phyloP scores from a whole-genome alignment of 2,329 filamentous ascomycete genomes.

The Penicillium sp. region DNA sequence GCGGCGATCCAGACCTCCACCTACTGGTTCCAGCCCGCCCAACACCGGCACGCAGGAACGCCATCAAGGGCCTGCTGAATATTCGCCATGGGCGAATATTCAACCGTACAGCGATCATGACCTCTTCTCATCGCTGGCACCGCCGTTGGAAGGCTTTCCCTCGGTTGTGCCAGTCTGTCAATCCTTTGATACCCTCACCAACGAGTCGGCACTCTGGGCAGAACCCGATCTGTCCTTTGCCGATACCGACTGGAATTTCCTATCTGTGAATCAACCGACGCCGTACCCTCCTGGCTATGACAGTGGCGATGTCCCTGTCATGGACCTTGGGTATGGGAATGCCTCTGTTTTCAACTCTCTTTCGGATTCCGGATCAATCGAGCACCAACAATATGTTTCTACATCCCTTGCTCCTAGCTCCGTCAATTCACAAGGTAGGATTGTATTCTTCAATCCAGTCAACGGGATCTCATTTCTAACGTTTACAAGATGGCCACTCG shows the following conservation, averaged over 20 bases:
- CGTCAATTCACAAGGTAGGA: slow-evolving; percentile 21
- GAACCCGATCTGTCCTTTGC: slow-evolving; percentile 19
- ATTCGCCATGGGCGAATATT: slow-evolving; percentile 15
- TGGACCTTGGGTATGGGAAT: slow-evolving; percentile 14
- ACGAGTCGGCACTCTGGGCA: slow-evolving; percentile 23
- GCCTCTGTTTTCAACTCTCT: slow-evolving; percentile 19
- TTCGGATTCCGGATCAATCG: slow-evolving; percentile 22
- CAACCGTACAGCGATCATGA: slow-evolving; percentile 11
- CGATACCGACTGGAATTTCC: slow-evolving; percentile 23
- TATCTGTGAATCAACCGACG: slow-evolving; percentile 9
- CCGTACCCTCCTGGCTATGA: slow-evolving; percentile 12
- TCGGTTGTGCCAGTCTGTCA: slow-evolving; percentile 16
- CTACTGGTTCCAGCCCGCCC: slow-evolving; percentile 18
- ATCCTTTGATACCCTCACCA: slow-evolving; percentile 18
- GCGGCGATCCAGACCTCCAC: slow-evolving; percentile 11
- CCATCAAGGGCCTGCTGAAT: slow-evolving; percentile 19
- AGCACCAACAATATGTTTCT: slow-evolving; percentile 7
- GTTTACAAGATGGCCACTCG: slow-evolving; percentile 15
- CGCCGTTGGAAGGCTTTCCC: slow-evolving; percentile 15
- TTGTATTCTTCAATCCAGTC: background rate
- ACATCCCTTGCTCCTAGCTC: slow-evolving; percentile 15
- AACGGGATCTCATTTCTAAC: slow-evolving; percentile 4
- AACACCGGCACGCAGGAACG: slow-evolving; percentile 14
- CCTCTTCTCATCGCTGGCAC: slow-evolving; percentile 11
- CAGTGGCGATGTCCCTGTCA: slow-evolving; percentile 10